Evolutionary conservation across 176 grass and related monocot species (phyloP), one percentile per base, ranked within the genome.

Genomic region (Olyra latifolia): DNA sequence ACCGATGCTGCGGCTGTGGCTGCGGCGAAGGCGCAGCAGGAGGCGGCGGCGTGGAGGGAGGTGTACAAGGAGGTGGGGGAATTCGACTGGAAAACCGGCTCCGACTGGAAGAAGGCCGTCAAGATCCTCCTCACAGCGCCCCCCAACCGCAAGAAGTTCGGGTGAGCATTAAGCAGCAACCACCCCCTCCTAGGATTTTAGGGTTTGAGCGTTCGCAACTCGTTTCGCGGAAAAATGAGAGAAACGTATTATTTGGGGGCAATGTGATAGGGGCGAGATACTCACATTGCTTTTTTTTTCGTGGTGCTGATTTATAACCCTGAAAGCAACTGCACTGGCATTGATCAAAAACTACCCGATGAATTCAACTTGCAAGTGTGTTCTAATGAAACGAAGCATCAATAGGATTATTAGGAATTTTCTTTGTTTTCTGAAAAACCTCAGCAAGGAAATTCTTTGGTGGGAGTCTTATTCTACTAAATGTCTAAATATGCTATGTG

Each of bases 71-170:
- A 86, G 46, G 55, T 93, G 28, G 56, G 69, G 17, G 79, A 86
- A 52, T 81, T 93, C 41, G 82, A 90, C n/a, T 90, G 88, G 81
- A 58, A 59, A 23, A 83, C 75, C 6, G 76, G 81, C 50, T 75
- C 74, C 57, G 85, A 90, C 57, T 88, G 86, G 68, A 83, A 79
- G 74, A 86, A 58, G 30, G 91, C 91, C 2, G 67, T 69, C 41
- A 82, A 93, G 61, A 93, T 93, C 66, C 47, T 93, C 39, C 82
- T 75, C 54, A 90, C 66, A 28, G 43, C 84, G 4, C 84, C 91
- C 25, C 85, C 91, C 67, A 85, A 85, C 78, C 77, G 56, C 63
- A 91, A 84, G 65, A 78, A 91, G 52, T 87, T 91, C 32, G 89
- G 88, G 88, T 90, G 52, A 69, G 67, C 25, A 71, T 81, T 52